These are phyloP conservation scores for Cladosporium sp. DNA, from an alignment of 2,329 filamentous ascomycete species.

Conservation along the genomic window DNA sequence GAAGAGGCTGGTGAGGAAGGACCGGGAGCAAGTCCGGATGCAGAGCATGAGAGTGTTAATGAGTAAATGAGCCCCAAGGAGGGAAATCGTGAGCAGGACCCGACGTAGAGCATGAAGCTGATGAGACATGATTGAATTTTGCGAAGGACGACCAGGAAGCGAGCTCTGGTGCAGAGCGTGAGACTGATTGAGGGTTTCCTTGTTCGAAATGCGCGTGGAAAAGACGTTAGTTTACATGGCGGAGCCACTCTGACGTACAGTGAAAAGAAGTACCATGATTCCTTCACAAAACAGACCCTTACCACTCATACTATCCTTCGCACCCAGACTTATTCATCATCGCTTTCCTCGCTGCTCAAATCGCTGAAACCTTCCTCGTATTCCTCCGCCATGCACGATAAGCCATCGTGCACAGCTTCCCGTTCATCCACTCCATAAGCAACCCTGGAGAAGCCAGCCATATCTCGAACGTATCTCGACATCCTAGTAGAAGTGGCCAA, in stretches of 20 bases:
- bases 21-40: neutral
- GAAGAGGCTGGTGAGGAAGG: neutral
- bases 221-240: too few species aligned
- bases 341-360: slow-evolving; percentile 58
- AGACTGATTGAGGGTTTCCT: too few species aligned
- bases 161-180: too few species aligned
- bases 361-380: slow-evolving; percentile 87
- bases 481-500: slow-evolving; percentile 73
- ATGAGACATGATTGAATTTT: too few species aligned
- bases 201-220: too few species aligned
- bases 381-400: slow-evolving; percentile 78
- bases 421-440: slow-evolving; percentile 71
- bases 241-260: too few species aligned
- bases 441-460: slow-evolving; percentile 50
- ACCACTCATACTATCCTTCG: neutral
- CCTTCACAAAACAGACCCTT: too few species aligned
- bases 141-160: too few species aligned
- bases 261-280: too few species aligned
- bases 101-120: too few species aligned
- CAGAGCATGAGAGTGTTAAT: neutral
- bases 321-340: neutral
- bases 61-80: too few species aligned
- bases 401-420: slow-evolving; percentile 73
- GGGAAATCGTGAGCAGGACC: too few species aligned
- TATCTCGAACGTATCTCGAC: slow-evolving; percentile 61